Evolutionary conservation across 2,329 filamentous ascomycete species (phyloP).

Genomic region (Harringtonia aguacate): DNA sequence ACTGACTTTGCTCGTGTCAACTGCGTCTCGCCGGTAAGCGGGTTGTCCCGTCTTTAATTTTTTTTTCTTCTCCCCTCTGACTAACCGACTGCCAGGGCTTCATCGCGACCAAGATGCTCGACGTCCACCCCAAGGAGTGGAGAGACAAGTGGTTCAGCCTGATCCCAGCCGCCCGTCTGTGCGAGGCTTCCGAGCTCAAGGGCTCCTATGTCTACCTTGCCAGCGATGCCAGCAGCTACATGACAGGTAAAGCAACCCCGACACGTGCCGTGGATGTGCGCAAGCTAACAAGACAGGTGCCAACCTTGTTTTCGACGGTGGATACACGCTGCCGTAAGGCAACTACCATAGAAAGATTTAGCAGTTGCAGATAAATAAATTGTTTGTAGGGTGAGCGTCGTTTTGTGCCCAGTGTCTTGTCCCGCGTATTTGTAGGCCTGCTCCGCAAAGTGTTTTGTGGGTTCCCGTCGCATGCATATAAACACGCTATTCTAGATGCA

Average conservation of each 20-base stretch:
- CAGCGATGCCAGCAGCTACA: slow-evolving; percentile 40
- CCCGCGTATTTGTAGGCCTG: too few species aligned
- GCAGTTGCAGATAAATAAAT: too few species aligned
- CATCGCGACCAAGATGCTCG: slow-evolving; percentile 39
- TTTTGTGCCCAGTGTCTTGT: too few species aligned
- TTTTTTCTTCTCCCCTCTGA: background rate
- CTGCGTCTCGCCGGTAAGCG: slow-evolving; percentile 55
- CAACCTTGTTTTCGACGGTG: too few species aligned
- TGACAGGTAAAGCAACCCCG: slow-evolving; percentile 5
- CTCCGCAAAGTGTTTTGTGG: too few species aligned
- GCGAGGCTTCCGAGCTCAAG: slow-evolving; percentile 46
- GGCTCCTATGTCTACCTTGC: slow-evolving; percentile 50
- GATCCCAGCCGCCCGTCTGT: slow-evolving; percentile 33
- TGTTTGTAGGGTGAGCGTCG: too few species aligned
- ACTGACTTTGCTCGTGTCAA: slow-evolving; percentile 62
- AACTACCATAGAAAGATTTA: too few species aligned
- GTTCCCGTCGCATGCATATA: too few species aligned
- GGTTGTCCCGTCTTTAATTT: background rate
- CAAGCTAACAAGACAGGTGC: too few species aligned
- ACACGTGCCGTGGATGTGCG: too few species aligned
- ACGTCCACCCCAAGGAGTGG: slow-evolving; percentile 58
- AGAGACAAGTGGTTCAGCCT: slow-evolving; percentile 56
- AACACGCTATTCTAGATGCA: too few species aligned
- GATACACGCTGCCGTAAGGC: too few species aligned
- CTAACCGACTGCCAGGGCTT: slow-evolving; percentile 15